phyloP scores from a whole-genome alignment of 106 monocot species.

The Narthecium ossifragum region DNA sequence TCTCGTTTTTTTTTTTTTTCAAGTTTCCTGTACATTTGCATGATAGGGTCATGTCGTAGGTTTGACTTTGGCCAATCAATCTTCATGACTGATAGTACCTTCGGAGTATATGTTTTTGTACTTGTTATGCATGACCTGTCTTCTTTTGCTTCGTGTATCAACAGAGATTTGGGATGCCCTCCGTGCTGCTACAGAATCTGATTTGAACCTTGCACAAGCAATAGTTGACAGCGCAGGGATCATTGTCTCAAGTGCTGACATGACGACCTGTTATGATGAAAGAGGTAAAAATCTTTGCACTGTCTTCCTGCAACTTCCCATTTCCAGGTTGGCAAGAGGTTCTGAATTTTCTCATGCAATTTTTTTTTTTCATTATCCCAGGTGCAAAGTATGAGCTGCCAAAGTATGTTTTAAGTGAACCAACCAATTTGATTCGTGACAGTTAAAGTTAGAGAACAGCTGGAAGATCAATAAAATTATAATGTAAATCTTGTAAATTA shows the following conservation, averaged over 20 bases:
- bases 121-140: no score
- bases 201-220: conserved; percentile 46
- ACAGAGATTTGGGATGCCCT: conserved; percentile 91
- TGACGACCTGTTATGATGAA: conserved; percentile 66
- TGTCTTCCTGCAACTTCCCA: neutral
- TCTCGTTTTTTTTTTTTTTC: no score
- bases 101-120: no score
- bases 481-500: conserved; percentile 20
- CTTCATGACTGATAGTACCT: no score
- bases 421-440: conserved; percentile 50
- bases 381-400: conserved; percentile 77
- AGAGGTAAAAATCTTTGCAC: conserved; percentile 23
- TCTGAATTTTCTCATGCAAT: no score
- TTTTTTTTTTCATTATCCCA: conserved; percentile 17
- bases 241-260: conserved; percentile 53
- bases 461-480: neutral
- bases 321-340: neutral
- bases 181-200: conserved; percentile 42
- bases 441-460: conserved; percentile 11
- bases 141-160: neutral
- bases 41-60: no score
- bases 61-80: no score
- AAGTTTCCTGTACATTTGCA: no score
- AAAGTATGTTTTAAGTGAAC: conserved; percentile 57
- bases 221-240: conserved; percentile 58